Conservation (phyloP, 495 filamentous ascomycete species). For the Aspergillus heteromorphus region DNA sequence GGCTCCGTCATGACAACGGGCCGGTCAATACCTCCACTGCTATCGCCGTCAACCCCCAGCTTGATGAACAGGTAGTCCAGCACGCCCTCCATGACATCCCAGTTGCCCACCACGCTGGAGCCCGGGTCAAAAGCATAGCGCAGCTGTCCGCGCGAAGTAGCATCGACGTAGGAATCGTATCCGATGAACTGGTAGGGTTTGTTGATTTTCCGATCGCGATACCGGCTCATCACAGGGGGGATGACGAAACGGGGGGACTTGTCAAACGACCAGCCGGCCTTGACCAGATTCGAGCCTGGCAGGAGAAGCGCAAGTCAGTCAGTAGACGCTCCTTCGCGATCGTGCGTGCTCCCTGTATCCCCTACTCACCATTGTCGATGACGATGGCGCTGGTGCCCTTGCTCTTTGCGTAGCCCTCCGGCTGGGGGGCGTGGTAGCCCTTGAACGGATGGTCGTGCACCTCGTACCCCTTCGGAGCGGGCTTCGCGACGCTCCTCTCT, state of each 20-base stretch:
- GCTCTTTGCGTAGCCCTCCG: constrained; percentile 62
- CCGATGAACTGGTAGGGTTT: constrained; percentile 88
- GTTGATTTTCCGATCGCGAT: constrained; percentile 84
- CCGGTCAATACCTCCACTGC: constrained; percentile 65
- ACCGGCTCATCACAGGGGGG: constrained; percentile 87
- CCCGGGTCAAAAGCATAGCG: constrained; percentile 87
- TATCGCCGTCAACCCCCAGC: constrained; percentile 72
- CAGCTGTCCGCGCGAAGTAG: constrained; percentile 84
- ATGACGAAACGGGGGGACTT: constrained; percentile 67
- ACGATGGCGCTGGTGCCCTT: constrained; percentile 70
- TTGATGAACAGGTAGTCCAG: constrained; percentile 91
- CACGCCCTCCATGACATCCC: constrained; percentile 92
- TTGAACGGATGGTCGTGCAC: constrained; percentile 76
- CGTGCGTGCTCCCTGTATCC: background rate
- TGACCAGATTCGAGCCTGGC: constrained; percentile 76
- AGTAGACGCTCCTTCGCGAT: background rate
- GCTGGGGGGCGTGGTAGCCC: constrained; percentile 60
- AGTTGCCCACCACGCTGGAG: constrained; percentile 87
- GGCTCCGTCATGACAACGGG: constrained; percentile 96
- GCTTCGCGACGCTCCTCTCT: constrained; percentile 39
- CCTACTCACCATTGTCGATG: constrained; percentile 85
- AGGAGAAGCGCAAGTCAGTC: background rate
- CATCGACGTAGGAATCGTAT: constrained; percentile 86
- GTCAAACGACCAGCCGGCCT: constrained; percentile 95
- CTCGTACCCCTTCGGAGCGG: constrained; percentile 44